These are phyloP conservation scores for Starmerella kuoi DNA, from an alignment of 805 yeast species.

Conservation along the genomic window DNA sequence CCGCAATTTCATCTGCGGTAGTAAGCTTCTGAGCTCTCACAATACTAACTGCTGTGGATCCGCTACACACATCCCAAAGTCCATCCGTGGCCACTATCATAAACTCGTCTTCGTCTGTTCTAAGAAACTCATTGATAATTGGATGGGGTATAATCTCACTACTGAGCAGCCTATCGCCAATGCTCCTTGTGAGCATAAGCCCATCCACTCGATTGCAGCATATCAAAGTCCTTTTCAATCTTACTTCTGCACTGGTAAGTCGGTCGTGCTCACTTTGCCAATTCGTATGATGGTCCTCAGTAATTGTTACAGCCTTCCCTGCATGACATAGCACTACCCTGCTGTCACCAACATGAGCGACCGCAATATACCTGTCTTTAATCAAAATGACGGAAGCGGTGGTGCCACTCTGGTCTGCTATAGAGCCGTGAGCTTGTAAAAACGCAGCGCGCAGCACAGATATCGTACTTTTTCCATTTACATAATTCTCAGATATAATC, in stretches of 20 bases:
- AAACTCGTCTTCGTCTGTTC: slow-evolving; percentile 45
- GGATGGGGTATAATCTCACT: slow-evolving; percentile 46
- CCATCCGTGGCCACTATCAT: slow-evolving; percentile 81
- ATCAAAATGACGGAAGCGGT: slow-evolving; percentile 17
- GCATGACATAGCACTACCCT: slow-evolving; percentile 8
- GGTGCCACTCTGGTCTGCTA: slow-evolving; percentile 12
- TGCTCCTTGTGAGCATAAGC: slow-evolving; percentile 68
- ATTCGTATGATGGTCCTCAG: slow-evolving; percentile 14
- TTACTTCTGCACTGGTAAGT: not conserved
- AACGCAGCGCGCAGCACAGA: slow-evolving; percentile 8
- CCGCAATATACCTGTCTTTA: not conserved
- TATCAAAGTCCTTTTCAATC: not conserved
- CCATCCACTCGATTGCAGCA: slow-evolving; percentile 46
- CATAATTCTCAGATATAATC: not conserved
- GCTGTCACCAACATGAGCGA: slow-evolving; percentile 19
- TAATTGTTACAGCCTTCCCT: slow-evolving; percentile 1
- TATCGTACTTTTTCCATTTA: not conserved
- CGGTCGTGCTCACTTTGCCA: slow-evolving; percentile 9
- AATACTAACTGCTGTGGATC: slow-evolving; percentile 47
- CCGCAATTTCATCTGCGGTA: slow-evolving; percentile 13
- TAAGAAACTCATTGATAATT: slow-evolving; percentile 60
- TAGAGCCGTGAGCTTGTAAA: slow-evolving; percentile 1
- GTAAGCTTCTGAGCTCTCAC: slow-evolving; percentile 36
- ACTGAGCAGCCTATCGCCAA: slow-evolving; percentile 74
- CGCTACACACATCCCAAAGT: slow-evolving; percentile 73